Conservation (phyloP, 2,329 filamentous ascomycete species). For the Epichloe gansuensis region DNA sequence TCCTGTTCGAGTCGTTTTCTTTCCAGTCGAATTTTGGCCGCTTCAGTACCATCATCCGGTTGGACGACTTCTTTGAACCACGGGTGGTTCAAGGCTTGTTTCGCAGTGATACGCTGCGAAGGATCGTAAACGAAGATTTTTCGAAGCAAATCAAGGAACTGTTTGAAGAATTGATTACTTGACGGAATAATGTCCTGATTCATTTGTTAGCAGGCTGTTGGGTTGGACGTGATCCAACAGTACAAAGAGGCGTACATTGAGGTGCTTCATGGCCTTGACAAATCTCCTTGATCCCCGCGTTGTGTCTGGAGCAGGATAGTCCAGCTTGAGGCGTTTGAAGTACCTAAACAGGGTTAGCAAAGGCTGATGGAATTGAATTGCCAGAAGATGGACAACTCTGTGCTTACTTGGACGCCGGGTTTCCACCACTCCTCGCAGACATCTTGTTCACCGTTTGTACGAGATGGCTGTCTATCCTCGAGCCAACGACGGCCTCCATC, state of each 20-base stretch:
- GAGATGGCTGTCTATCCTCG: conserved; percentile 45
- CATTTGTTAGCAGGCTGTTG: background rate
- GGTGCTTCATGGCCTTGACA: conserved; percentile 59
- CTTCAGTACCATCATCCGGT: conserved; percentile 51
- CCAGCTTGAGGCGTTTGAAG: conserved; percentile 53
- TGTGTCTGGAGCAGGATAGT: conserved; percentile 53
- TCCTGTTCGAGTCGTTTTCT: conserved; percentile 6
- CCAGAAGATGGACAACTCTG: background rate
- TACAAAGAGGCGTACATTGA: conserved; percentile 38
- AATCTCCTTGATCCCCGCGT: conserved; percentile 53
- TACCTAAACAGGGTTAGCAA: conserved; percentile 33
- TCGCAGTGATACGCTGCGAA: conserved; percentile 44
- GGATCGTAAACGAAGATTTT: conserved; percentile 53
- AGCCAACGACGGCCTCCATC: conserved; percentile 58
- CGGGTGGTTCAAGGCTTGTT: conserved; percentile 45
- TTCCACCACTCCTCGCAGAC: conserved; percentile 42
- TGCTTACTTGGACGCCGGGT: conserved; percentile 51
- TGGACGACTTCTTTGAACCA: conserved; percentile 47
- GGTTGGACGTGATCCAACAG: background rate
- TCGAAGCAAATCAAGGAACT: conserved; percentile 45
- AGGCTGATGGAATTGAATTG: background rate
- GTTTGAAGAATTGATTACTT: conserved; percentile 38
- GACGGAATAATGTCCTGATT: conserved; percentile 39
- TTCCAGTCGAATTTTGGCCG: conserved; percentile 36
- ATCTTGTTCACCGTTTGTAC: conserved; percentile 38